Conservation (phyloP, 2,329 filamentous ascomycete species). For the Cordyceps militaris region DNA sequence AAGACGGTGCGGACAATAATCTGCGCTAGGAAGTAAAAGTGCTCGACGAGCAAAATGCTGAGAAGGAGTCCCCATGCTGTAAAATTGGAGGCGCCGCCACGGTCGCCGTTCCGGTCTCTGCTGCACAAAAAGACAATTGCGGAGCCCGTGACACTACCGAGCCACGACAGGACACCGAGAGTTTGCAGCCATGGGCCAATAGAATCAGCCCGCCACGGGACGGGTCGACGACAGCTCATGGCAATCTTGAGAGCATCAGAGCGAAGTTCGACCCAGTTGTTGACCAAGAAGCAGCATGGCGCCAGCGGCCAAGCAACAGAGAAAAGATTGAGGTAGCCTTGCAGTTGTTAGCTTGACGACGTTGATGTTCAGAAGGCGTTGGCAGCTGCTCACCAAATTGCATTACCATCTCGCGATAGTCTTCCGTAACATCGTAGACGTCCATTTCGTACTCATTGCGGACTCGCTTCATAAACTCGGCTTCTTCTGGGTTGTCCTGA, state of each 20-base stretch:
- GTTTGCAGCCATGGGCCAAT: constrained; percentile 90
- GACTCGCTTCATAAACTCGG: constrained; percentile 71
- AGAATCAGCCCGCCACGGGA: constrained; percentile 82
- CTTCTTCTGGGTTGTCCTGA: constrained; percentile 70
- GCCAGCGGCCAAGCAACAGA: constrained; percentile 94
- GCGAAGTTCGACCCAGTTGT: constrained; percentile 93
- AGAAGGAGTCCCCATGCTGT: constrained; percentile 75
- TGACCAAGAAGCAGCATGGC: constrained; percentile 78
- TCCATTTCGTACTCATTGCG: constrained; percentile 76
- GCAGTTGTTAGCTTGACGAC: constrained; percentile 7
- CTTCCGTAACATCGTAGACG: constrained; percentile 80
- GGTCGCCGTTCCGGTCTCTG: constrained; percentile 56
- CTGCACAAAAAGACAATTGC: constrained; percentile 88
- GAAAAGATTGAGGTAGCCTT: constrained; percentile 84
- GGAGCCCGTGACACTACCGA: constrained; percentile 80
- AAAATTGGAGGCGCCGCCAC: constrained; percentile 62
- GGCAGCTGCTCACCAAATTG: constrained; percentile 51
- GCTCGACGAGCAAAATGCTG: constrained; percentile 78
- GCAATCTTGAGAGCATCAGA: constrained; percentile 94
- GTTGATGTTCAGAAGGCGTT: not conserved
- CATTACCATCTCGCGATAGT: constrained; percentile 90
- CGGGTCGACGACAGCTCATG: constrained; percentile 78
- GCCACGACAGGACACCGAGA: constrained; percentile 85
- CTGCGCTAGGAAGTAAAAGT: constrained; percentile 77
- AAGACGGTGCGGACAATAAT: constrained; percentile 66